A percentile compares a stretch with the other conserved stretches of the same genome.
Evolutionary conservation across 2,329 filamentous ascomycete genomes (phyloP).

Genomic region (Stagonosporopsis tanaceti): DNA sequence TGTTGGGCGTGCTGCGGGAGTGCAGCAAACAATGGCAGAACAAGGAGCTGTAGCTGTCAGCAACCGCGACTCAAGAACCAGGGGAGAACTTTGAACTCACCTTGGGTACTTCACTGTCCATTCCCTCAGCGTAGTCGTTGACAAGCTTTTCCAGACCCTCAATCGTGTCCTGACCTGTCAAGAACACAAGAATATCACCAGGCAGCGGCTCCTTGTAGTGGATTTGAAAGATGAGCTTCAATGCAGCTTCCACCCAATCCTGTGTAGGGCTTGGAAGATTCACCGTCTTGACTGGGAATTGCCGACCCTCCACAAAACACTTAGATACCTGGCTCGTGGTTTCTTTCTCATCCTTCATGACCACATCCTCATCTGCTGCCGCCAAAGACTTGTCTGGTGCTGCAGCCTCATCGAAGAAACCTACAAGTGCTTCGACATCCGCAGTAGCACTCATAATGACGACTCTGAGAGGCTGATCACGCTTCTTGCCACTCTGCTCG

Average conservation of each 20-base stretch:
- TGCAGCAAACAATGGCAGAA: slow-evolving; percentile 87
- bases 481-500: slow-evolving; percentile 70
- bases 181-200: slow-evolving; percentile 90
- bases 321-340: slow-evolving; percentile 47
- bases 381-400: slow-evolving; percentile 22
- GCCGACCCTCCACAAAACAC: slow-evolving; percentile 82
- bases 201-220: slow-evolving; percentile 90
- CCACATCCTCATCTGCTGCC: slow-evolving; percentile 7
- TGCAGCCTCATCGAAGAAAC: slow-evolving; percentile 70
- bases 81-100: slow-evolving; percentile 45
- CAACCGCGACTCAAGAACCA: too few relatives aligned
- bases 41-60: slow-evolving; percentile 57
- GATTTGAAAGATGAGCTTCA: slow-evolving; percentile 85
- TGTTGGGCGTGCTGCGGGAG: slow-evolving; percentile 87
- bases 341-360: background rate
- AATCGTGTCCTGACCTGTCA: slow-evolving; percentile 93
- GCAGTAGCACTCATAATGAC: slow-evolving; percentile 97
- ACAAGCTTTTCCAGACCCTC: slow-evolving; percentile 81
- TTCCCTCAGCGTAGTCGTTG: slow-evolving; percentile 76
- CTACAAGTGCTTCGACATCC: slow-evolving; percentile 78
- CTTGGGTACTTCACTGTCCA: slow-evolving; percentile 78
- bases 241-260: slow-evolving; percentile 81
- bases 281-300: slow-evolving; percentile 81
- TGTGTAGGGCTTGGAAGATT: slow-evolving; percentile 78
- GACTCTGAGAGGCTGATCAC: slow-evolving; percentile 73